Base-by-base conservation (phyloP, 2,329 filamentous ascomycete genomes). In the Cladosporium sp. region DNA sequence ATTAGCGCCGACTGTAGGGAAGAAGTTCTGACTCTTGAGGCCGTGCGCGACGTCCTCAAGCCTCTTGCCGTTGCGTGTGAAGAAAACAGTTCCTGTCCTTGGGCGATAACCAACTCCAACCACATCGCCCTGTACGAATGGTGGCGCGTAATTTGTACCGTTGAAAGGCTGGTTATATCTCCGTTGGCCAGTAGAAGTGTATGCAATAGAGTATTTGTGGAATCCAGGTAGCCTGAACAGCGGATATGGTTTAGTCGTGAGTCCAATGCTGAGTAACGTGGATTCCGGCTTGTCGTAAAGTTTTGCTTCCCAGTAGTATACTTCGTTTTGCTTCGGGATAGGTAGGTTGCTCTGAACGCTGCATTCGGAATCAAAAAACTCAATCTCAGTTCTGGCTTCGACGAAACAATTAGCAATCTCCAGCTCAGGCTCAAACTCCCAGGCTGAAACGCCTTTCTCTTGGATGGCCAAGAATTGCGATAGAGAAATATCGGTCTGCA, bases 351-450 rank as follows among this genome's bases (percentile, higher is more conserved):
- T 96, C 83, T 97, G 92, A 68, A 98, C 95, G 72, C 93, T 96
- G 81, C 94, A 98, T 77, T 96, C 95, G 2, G 93, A 95, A 79
- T 99, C 95, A 76, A 96, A 99, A 81, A 99, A 99, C 78, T 99
- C 95, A 69, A 99, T 97, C 78, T 99, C 95, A 12, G 95, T 99
- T 70, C 95, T 88, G 49, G 83, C 94, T 80, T 99, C 94, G 69
- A 99, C 95, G 76, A 99, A 99, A 79, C 95, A 99, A 79, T 98
- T 98, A 71, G 95, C 95, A 71, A 98, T 97, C 79, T 99, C 95
- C 40, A 98, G 82, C 78, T 99, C 95, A n/a, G 95, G 95, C 78
- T 98, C 95, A 74, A 99, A 99, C 78, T 99, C 95, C 95, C 95
- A 99, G 7, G 95, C 95, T 5, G 95, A 97, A n/a, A 99, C 94